Evolutionary conservation across 208 protist genomes (phyloP).

Genomic region (Wallacemonas rigidus): DNA sequence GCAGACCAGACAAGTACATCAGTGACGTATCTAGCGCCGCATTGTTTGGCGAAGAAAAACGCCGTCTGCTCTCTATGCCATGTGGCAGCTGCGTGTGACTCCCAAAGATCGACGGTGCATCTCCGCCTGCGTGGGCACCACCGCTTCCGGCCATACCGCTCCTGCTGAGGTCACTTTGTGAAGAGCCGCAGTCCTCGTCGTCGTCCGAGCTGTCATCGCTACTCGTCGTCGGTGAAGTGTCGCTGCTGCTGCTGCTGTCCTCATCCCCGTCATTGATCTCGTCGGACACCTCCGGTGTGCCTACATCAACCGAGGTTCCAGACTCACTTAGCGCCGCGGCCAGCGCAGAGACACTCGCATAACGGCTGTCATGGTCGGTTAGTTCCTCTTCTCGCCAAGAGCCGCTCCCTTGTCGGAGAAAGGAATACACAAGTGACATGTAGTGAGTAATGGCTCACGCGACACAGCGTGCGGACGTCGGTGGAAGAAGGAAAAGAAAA

Average conservation of each 20-base stretch:
- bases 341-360: neutral
- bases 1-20: slow-evolving; percentile 1
- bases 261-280: neutral
- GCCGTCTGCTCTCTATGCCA: neutral
- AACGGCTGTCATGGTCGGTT: neutral
- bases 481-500: neutral
- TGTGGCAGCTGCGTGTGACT: neutral
- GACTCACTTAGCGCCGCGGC: neutral
- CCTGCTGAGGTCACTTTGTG: neutral
- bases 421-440: slow-evolving; percentile 27
- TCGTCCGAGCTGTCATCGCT: slow-evolving; percentile 1
- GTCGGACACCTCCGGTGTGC: neutral
- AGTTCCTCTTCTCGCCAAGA: slow-evolving; percentile 14
- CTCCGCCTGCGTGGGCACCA: neutral
- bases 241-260: neutral
- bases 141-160: neutral
- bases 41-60: neutral
- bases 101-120: slow-evolving; percentile 7
- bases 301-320: neutral
- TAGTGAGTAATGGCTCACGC: neutral
- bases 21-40: neutral
- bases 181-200: slow-evolving; percentile 11
- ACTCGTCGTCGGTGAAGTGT: neutral
- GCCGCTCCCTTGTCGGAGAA: slow-evolving; percentile 15
- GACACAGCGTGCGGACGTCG: neutral